These are phyloP conservation scores for Trametes gibbosa DNA, from an alignment of 768 basidiomycete species.

Conservation along the genomic window DNA sequence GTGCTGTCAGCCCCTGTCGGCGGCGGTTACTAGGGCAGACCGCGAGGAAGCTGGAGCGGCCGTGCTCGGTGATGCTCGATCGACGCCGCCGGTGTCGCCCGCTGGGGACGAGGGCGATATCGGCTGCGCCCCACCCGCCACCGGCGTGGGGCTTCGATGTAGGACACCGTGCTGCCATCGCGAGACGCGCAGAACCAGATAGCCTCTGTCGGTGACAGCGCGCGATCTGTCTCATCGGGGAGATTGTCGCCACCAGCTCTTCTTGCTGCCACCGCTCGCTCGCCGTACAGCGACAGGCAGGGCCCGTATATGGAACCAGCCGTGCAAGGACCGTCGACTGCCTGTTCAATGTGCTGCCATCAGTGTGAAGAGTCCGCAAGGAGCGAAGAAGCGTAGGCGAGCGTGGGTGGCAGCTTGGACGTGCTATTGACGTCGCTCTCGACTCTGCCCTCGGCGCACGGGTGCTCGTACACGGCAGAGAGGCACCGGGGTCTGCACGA, in stretches of 20 bases:
- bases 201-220: not conserved
- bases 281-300: not conserved
- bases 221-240: not conserved
- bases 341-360: not conserved
- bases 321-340: not conserved
- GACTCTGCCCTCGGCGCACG: not conserved
- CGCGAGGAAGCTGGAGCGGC: not conserved
- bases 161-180: not conserved
- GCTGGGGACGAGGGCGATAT: not conserved
- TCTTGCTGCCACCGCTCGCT: not conserved
- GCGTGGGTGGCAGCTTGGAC: no score
- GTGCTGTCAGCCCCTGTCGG: not conserved
- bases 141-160: not conserved
- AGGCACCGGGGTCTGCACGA: not conserved
- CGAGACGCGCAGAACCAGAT: not conserved
- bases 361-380: not conserved
- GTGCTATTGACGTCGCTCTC: no score
- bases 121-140: not conserved
- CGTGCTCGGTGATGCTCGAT: not conserved
- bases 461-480: not conserved
- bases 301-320: not conserved
- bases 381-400: no score
- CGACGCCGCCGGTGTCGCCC: not conserved
- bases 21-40: not conserved
- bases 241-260: not conserved